A percentile compares a stretch with the other conserved stretches of the same genome.
Evolutionary conservation across 306 rosid species (phyloP).

Genomic region (Astragalus glycyphyllos): DNA sequence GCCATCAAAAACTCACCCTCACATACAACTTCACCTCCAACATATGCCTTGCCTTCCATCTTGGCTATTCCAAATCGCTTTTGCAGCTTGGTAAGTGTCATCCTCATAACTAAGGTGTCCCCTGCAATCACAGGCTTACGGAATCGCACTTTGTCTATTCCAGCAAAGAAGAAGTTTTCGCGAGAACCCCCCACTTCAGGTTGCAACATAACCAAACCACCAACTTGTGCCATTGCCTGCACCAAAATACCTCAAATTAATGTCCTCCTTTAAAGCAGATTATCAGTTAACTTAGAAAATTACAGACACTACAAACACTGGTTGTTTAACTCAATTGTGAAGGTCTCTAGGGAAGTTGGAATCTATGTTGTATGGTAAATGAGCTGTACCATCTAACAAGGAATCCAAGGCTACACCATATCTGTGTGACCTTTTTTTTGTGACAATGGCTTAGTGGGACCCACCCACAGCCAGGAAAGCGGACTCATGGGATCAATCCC

Average conservation of each 20-base stretch:
- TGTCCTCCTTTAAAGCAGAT: conserved; percentile 4
- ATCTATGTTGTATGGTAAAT: conserved; percentile 10
- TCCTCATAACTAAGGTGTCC: conserved; percentile 92
- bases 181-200: conserved; percentile 93
- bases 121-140: conserved; percentile 93
- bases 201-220: conserved; percentile 90
- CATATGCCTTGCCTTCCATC: conserved; percentile 95
- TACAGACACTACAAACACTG: not conserved
- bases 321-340: conserved; percentile 17
- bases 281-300: not conserved
- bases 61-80: conserved; percentile 90
- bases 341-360: conserved; percentile 28
- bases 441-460: no score
- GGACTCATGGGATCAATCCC: no score
- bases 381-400: conserved; percentile 21
- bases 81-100: conserved; percentile 84
- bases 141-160: conserved; percentile 90
- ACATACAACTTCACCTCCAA: conserved; percentile 90
- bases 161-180: conserved; percentile 86
- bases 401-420: not conserved
- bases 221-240: conserved; percentile 98
- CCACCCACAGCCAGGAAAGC: no score
- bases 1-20: conserved; percentile 94
- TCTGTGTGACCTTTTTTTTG: no score
- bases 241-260: conserved; percentile 33